Percentiles rank a stretch among this genome's conserved stretches.
Evolutionary conservation across 2,329 filamentous ascomycete species (phyloP).

Genomic region (Thielaviopsis euricoi): DNA sequence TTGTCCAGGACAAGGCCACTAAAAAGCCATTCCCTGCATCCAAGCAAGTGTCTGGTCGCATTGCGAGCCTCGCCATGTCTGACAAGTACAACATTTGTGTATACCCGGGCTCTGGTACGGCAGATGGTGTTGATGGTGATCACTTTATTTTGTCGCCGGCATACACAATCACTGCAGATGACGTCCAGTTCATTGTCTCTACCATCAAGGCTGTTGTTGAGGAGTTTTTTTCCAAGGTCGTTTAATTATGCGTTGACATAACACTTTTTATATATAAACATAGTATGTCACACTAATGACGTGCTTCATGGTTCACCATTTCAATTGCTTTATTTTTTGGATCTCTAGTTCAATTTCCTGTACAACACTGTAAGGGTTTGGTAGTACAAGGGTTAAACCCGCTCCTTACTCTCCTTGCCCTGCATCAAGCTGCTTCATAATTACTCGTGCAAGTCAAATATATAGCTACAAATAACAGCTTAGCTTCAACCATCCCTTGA

Average conservation of each 20-base stretch:
- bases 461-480: not conserved
- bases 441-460: not conserved
- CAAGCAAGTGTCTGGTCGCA: not conserved
- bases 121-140: conserved; percentile 44
- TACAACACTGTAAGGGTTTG: too few species aligned
- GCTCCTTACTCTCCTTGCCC: too few species aligned
- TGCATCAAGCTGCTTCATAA: too few species aligned
- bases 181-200: conserved; percentile 26
- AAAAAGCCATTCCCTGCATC: conserved; percentile 21
- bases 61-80: conserved; percentile 7
- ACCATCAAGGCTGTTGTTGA: not conserved
- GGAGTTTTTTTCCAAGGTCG: not conserved
- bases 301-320: too few species aligned
- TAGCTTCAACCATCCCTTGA: not conserved
- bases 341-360: too few species aligned
- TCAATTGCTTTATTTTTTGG: too few species aligned
- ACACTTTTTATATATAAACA: not conserved
- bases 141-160: conserved; percentile 55
- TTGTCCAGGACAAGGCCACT: conserved; percentile 23
- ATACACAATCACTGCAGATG: conserved; percentile 42
- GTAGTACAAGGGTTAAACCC: too few species aligned
- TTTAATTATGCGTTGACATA: not conserved
- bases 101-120: conserved; percentile 47
- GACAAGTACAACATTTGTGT: conserved; percentile 26
- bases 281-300: too few species aligned